Evolutionary conservation across 2,329 filamentous ascomycete genomes (phyloP).

Genomic region (Aspergillus alliaceus): DNA sequence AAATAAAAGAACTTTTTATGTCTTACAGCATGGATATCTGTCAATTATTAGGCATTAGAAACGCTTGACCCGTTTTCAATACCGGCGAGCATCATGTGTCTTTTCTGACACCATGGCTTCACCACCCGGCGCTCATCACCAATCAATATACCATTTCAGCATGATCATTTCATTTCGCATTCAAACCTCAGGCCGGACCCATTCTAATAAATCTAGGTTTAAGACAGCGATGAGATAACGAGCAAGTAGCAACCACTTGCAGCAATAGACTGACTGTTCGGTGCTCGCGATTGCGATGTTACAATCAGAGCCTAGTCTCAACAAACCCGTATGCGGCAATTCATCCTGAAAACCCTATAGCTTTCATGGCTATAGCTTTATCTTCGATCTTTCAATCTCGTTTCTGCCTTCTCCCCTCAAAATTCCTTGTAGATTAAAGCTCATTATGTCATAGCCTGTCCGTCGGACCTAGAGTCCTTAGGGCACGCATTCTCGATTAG

Average conservation of each 20-base stretch:
- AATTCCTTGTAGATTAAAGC: background rate
- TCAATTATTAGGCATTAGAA: slow-evolving; percentile 26
- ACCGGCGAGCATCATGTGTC: slow-evolving; percentile 26
- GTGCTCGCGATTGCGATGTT: background rate
- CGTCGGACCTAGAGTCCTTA: too few species aligned
- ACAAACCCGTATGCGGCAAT: background rate
- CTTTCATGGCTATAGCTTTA: background rate
- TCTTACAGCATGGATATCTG: slow-evolving; percentile 29
- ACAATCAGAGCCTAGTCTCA: background rate
- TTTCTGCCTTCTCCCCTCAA: background rate
- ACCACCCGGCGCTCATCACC: slow-evolving; percentile 37
- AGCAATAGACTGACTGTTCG: background rate
- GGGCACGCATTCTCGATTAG: too few species aligned
- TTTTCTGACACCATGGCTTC: slow-evolving; percentile 31
- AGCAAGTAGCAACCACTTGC: background rate
- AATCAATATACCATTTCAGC: slow-evolving; percentile 37
- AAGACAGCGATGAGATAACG: background rate
- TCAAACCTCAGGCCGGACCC: background rate
- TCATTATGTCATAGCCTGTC: background rate
- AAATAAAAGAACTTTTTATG: slow-evolving; percentile 32
- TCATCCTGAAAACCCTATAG: background rate
- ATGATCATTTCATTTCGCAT: background rate
- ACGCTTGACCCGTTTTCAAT: slow-evolving; percentile 22
- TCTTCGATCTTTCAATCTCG: background rate
- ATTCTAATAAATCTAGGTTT: background rate